Evolutionary conservation across 1,284 basidiomycete genomes (phyloP).

Genomic region (Veloporphyrellus conicus): DNA sequence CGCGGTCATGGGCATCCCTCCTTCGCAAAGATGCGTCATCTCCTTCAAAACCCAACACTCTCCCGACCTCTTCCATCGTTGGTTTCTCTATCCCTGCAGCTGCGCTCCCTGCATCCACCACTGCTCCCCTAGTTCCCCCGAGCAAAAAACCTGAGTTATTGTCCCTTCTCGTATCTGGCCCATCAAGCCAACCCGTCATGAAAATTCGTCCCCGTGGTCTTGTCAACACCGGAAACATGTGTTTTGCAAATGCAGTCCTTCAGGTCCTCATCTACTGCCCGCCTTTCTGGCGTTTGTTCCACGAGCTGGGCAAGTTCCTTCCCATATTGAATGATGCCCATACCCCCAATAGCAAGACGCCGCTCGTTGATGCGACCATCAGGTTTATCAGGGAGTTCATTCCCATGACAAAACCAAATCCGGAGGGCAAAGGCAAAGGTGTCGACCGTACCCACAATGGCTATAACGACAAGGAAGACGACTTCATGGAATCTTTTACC

Average conservation of each 20-base stretch:
- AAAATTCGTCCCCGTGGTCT: constrained; percentile 74
- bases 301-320: constrained; percentile 59
- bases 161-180: constrained; percentile 52
- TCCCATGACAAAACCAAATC: constrained; percentile 23
- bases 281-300: constrained; percentile 81
- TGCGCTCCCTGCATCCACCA: constrained; percentile 18
- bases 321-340: constrained; percentile 33
- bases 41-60: constrained; percentile 38
- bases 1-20: constrained; percentile 71
- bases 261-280: constrained; percentile 88
- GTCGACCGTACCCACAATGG: constrained; percentile 23
- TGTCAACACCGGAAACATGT: constrained; percentile 95
- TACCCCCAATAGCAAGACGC: constrained; percentile 52
- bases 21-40: constrained; percentile 45
- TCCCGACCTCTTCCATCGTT: constrained; percentile 62
- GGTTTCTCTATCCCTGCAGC: constrained; percentile 63
- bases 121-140: constrained; percentile 36
- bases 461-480: constrained; percentile 33
- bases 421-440: constrained; percentile 34
- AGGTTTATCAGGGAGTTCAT: constrained; percentile 80
- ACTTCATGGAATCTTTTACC: constrained; percentile 68
- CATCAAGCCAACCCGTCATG: constrained; percentile 27
- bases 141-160: constrained; percentile 55
- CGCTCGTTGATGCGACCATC: constrained; percentile 81
- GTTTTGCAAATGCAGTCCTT: constrained; percentile 93